These are phyloP conservation scores for Halocafeteria seosinensis DNA, from an alignment of 108 stramenopile genomes.

Conservation along the genomic window DNA sequence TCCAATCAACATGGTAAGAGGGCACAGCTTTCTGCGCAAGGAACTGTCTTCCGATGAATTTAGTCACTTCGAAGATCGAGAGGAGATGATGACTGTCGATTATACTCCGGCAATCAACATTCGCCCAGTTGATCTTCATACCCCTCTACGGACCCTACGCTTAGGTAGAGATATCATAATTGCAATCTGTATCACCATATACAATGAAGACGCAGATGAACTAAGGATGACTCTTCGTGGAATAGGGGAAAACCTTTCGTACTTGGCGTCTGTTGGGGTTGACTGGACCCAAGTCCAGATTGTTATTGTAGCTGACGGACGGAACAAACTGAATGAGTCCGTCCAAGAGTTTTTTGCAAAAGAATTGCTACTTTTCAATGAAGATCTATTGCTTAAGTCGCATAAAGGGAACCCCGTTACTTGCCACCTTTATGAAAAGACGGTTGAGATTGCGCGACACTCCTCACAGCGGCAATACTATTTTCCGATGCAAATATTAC, in stretches of 20 bases:
- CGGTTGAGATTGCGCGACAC: background rate
- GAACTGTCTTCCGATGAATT: no score
- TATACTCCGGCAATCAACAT: no score
- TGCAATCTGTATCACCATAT: background rate
- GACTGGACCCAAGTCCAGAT: background rate
- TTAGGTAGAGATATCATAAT: no score
- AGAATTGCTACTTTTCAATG: background rate
- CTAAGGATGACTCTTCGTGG: background rate
- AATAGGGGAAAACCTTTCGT: background rate
- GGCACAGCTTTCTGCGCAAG: no score
- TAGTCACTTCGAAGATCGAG: no score
- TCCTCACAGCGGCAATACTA: background rate
- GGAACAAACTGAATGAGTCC: background rate
- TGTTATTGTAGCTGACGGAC: background rate
- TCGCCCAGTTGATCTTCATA: no score
- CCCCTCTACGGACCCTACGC: no score
- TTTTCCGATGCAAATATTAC: background rate
- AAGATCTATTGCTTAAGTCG: background rate
- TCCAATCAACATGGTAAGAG: no score
- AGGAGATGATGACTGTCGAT: no score
- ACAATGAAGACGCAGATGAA: background rate
- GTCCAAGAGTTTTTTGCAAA: background rate
- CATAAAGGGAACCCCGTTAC: background rate
- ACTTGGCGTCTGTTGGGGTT: background rate
- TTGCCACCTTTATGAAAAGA: background rate